Evolutionary conservation across 2,329 filamentous ascomycete species (phyloP).

Genomic region (Pestalotiopsis sp.): DNA sequence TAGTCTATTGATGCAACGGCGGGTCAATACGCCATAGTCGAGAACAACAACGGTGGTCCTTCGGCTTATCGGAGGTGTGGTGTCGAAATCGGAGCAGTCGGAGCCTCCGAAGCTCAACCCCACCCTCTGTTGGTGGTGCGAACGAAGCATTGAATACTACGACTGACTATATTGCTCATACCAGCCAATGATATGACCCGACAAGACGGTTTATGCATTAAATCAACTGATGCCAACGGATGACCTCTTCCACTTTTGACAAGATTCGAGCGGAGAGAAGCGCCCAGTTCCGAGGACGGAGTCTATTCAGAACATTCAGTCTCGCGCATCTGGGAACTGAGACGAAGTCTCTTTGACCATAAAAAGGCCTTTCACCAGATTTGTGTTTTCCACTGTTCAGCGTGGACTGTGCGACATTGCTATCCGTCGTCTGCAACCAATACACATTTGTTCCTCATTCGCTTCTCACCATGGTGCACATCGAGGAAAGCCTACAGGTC

Average conservation of each 20-base stretch:
- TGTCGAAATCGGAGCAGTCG: neutral
- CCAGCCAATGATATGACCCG: neutral
- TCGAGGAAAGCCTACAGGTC: conserved; percentile 18
- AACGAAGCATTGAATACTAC: neutral
- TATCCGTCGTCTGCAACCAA: neutral
- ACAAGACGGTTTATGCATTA: neutral
- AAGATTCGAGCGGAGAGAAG: neutral
- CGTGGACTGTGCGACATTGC: neutral
- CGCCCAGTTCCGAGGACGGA: neutral
- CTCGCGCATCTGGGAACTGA: neutral
- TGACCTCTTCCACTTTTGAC: neutral
- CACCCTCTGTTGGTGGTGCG: neutral
- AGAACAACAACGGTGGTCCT: neutral
- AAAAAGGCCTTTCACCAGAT: neutral
- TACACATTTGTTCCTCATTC: neutral
- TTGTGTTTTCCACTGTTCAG: neutral
- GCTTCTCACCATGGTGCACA: conserved; percentile 17
- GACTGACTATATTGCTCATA: neutral
- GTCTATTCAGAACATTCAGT: neutral
- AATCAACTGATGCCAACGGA: neutral
- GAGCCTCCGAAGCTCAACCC: conserved; percentile 2
- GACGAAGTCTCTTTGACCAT: neutral
- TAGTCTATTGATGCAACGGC: neutral
- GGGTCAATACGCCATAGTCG: neutral
- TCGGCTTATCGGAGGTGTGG: neutral